Evolutionary conservation across 306 rosid genomes (phyloP), one percentile per base, ranked within the genome.

Genomic region (Adenanthera pavonina): DNA sequence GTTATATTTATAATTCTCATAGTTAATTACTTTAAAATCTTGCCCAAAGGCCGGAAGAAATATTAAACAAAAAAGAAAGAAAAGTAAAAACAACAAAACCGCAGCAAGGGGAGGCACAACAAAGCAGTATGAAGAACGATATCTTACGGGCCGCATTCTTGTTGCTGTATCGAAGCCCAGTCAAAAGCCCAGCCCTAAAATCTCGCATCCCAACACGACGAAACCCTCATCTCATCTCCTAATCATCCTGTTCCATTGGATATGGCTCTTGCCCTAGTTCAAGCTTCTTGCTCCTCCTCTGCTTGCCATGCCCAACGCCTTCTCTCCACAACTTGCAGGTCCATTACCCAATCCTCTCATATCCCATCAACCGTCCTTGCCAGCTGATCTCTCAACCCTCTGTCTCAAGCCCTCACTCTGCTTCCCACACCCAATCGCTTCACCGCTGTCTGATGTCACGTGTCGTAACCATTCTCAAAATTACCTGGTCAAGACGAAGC

Each of bases 391-490:
- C 76, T 76, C 3, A 69, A 88, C 3, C 93, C 91, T 0, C 80
- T 87, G 41, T 85, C 90, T 53, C 91, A 76, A 38, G 83, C 88
- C 80, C 25, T 71, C 38, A 17, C 85, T 12, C 30, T 59, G 14
- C 7, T 79, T 34, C 9, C 74, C 9, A 0, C 86, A 17, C 25
- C 80, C 16, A 35, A 84, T 65, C 86, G 91, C 7, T 84, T 88
- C 80, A 86, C 88, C 2, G 35, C 90, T 0, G 71, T 91, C 46
- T 92, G 97, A 2, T 91, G 97, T 90, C 91, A 89, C 5, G 90
- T 83, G 30, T 25, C 30, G 30, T 25, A 25, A 0, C 30, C 30
- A 25, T 25, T 25, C 30, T 25, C 30, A 25, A 25, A 25, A 25
- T 25, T 25, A 25, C 30, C 30, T 25, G 30, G 30, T 25, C 30